phyloP scores from a whole-genome alignment of 345 rosid species.

The Brassica incana region DNA sequence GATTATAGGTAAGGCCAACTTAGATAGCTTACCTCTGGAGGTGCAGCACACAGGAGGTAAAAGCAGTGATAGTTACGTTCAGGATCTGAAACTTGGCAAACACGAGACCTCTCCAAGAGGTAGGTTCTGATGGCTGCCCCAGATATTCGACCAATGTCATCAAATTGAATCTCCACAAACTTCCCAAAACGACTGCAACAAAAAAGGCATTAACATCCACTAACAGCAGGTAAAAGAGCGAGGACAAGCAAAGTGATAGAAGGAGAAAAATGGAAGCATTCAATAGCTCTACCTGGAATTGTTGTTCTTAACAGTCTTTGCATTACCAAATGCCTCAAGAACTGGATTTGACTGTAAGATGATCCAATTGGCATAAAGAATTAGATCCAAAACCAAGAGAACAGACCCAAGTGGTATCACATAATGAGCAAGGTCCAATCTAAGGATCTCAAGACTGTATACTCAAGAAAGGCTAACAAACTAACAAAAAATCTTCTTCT shows the following conservation, averaged over 20 bases:
- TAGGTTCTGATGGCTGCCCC: conserved; percentile 96
- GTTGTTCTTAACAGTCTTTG: conserved; percentile 85
- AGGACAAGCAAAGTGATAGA: conserved; percentile 16
- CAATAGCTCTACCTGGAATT: conserved; percentile 67
- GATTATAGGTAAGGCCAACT: conserved; percentile 3
- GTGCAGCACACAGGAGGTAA: conserved; percentile 91
- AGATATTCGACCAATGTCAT: conserved; percentile 72
- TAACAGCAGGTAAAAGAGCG: background rate
- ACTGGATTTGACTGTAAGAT: conserved; percentile 87
- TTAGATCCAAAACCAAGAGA: conserved; percentile 18
- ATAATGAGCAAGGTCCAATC: conserved; percentile 10
- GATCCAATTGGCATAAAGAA: conserved; percentile 11
- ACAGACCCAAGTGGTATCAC: conserved; percentile 10
- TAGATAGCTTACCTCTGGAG: conserved; percentile 53
- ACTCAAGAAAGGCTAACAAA: too few relatives aligned
- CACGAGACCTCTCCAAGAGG: conserved; percentile 95
- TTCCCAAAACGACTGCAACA: conserved; percentile 87
- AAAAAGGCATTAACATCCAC: conserved; percentile 15
- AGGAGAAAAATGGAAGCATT: conserved; percentile 19
- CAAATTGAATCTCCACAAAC: conserved; percentile 92
- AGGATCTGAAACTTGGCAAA: conserved; percentile 88
- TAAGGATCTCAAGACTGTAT: conserved; percentile 3
- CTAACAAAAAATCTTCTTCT: too few relatives aligned
- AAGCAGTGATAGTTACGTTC: conserved; percentile 97
- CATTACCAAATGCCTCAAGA: conserved; percentile 95